Evolutionary conservation across 192 early-diverging fungal genomes (phyloP).

Genomic region (Diversispora epigaea): DNA sequence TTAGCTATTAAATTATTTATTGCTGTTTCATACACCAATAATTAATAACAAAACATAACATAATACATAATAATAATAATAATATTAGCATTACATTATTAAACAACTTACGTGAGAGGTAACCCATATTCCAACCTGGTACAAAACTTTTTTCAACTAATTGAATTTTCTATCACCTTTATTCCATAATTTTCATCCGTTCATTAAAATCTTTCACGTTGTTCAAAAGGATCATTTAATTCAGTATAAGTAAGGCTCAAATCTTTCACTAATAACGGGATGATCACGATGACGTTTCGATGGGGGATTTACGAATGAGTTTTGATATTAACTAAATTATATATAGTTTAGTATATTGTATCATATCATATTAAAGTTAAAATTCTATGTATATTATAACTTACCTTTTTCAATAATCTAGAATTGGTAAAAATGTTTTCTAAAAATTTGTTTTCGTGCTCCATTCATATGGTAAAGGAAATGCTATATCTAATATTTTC

Average conservation of each 20-base stretch:
- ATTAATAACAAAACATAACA: too few relatives aligned
- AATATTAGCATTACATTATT: too few relatives aligned
- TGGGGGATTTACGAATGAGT: conserved; percentile 80
- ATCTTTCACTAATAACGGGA: conserved; percentile 93
- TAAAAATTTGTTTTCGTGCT: conserved; percentile 83
- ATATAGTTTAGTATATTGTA: neutral
- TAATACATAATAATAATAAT: too few relatives aligned
- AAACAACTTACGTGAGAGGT: conserved; percentile 74
- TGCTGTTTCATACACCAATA: too few relatives aligned
- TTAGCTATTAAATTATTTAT: too few relatives aligned
- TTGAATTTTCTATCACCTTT: conserved; percentile 98
- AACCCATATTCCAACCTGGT: conserved; percentile 95
- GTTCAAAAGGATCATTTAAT: conserved; percentile 99
- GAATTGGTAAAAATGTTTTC: conserved; percentile 85
- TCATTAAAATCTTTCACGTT: conserved; percentile 96
- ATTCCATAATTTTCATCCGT: conserved; percentile 85
- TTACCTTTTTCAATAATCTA: conserved; percentile 87
- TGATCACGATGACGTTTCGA: conserved; percentile 93
- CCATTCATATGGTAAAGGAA: conserved; percentile 82
- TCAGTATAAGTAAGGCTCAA: conserved; percentile 99
- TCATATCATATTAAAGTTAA: neutral
- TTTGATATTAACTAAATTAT: conserved; percentile 66
- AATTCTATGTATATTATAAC: neutral
- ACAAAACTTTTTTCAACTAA: conserved; percentile 94
- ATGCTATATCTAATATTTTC: conserved; percentile 82